These are phyloP conservation scores for Picea sitchensis DNA, from an alignment of 75 land plant genomes.

Conservation along the genomic window DNA sequence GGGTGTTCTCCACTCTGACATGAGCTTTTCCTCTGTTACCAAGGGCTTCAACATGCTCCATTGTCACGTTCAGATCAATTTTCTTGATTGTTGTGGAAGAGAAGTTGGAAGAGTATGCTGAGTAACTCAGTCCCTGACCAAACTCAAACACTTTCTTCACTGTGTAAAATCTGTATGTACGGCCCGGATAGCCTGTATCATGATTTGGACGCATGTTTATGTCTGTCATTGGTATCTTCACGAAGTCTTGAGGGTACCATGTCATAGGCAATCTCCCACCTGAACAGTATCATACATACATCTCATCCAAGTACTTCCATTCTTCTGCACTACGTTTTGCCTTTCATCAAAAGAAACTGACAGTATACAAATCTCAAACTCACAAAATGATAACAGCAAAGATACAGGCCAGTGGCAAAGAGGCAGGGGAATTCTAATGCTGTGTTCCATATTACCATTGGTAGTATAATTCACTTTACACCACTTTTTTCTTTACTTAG, in stretches of 20 bases:
- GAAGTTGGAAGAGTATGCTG: conserved; percentile 45
- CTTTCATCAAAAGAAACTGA: too few species aligned
- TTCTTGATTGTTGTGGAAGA: conserved; percentile 11
- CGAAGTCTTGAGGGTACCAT: conserved; percentile 83
- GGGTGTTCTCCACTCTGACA: conserved; percentile 10
- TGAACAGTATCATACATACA: conserved; percentile 8
- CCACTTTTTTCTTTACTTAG: too few species aligned
- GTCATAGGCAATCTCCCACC: conserved; percentile 84
- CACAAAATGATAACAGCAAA: too few species aligned
- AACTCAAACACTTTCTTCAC: conserved; percentile 62
- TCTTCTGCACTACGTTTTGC: too few species aligned
- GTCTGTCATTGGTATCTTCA: conserved; percentile 74
- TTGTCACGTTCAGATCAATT: not conserved
- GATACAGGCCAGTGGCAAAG: too few species aligned
- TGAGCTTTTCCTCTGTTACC: conserved; percentile 5
- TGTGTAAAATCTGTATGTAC: conserved; percentile 83
- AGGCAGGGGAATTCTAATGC: too few species aligned
- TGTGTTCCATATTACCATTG: too few species aligned
- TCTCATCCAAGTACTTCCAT: too few species aligned
- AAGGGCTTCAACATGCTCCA: not conserved
- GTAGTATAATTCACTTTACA: too few species aligned
- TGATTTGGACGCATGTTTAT: conserved; percentile 80
- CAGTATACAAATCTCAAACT: too few species aligned
- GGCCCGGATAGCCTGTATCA: conserved; percentile 67
- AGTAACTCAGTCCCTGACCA: conserved; percentile 82